Conservation (phyloP, 768 basidiomycete species). For the Termitomyces sp. region DNA sequence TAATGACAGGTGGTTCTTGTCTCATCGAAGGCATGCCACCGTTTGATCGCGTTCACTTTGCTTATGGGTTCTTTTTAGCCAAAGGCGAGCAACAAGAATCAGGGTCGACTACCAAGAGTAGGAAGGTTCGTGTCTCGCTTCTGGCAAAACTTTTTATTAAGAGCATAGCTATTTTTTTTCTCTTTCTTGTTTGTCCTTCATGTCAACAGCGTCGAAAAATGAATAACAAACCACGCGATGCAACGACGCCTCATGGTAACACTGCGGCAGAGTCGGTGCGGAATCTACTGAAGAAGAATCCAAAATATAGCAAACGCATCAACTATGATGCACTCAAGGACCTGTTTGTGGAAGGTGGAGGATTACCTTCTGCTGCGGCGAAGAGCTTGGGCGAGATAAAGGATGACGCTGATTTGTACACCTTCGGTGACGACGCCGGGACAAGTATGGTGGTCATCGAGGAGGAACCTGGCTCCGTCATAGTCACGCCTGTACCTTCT, state of each 20-base stretch:
- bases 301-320: slow-evolving; percentile 87
- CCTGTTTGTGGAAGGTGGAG: slow-evolving; percentile 54
- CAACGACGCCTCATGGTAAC: slow-evolving; percentile 59
- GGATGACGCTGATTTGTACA: slow-evolving; percentile 36
- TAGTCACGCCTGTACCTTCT: slow-evolving; percentile 16
- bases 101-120: slow-evolving; percentile 44
- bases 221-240: slow-evolving; percentile 59
- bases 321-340: slow-evolving; percentile 88
- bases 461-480: slow-evolving; percentile 28
- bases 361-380: slow-evolving; percentile 21
- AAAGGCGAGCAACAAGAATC: slow-evolving; percentile 56
- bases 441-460: slow-evolving; percentile 32
- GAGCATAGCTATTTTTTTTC: slow-evolving; percentile 1
- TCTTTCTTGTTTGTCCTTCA: slow-evolving; percentile 5
- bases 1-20: background rate
- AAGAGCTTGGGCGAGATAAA: slow-evolving; percentile 35
- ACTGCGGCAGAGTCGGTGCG: slow-evolving; percentile 76
- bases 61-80: slow-evolving; percentile 47
- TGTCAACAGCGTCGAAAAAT: slow-evolving; percentile 61
- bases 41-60: slow-evolving; percentile 22
- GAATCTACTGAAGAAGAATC: slow-evolving; percentile 77
- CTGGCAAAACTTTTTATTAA: slow-evolving; percentile 23
- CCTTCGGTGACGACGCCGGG: slow-evolving; percentile 35
- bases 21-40: background rate
- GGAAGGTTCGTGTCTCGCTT: slow-evolving; percentile 67